phyloP scores from a whole-genome alignment of 768 basidiomycete genomes.

The Mycena crocata region DNA sequence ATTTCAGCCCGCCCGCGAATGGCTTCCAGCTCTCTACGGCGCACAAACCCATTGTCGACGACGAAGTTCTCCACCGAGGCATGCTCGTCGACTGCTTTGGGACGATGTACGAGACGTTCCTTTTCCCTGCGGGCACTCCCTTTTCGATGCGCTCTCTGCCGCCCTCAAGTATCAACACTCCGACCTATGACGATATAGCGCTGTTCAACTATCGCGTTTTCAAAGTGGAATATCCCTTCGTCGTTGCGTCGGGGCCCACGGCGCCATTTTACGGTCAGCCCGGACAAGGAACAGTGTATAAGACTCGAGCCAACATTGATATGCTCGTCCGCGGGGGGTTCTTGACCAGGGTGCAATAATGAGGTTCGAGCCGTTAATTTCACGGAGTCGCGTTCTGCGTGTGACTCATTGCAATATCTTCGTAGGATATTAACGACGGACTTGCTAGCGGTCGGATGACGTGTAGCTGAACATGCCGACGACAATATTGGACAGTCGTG shows the following conservation, averaged over 20 bases:
- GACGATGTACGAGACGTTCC: not conserved
- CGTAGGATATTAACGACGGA: too few species aligned
- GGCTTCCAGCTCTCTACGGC: conserved; percentile 31
- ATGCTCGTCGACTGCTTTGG: conserved; percentile 25
- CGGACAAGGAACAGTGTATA: conserved; percentile 29
- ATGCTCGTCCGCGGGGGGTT: conserved; percentile 11
- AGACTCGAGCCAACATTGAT: not conserved
- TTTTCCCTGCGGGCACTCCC: conserved; percentile 25
- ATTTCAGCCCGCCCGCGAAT: not conserved
- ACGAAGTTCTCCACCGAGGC: conserved; percentile 13
- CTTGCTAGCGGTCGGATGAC: too few species aligned
- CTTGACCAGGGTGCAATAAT: not conserved
- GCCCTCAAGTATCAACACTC: conserved; percentile 23
- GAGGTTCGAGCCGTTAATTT: not conserved
- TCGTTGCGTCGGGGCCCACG: conserved; percentile 16
- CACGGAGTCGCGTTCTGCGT: too few species aligned
- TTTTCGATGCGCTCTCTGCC: conserved; percentile 22
- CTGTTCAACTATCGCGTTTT: conserved; percentile 27
- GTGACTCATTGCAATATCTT: too few species aligned
- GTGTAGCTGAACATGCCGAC: too few species aligned
- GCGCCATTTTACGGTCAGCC: conserved; percentile 29
- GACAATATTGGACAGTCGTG: too few species aligned
- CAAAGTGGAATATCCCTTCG: conserved; percentile 23
- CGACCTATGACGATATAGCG: not conserved
- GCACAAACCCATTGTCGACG: conserved; percentile 19